Conservation (phyloP, 176 grass and related monocot species). For the Oryza australiensis region DNA sequence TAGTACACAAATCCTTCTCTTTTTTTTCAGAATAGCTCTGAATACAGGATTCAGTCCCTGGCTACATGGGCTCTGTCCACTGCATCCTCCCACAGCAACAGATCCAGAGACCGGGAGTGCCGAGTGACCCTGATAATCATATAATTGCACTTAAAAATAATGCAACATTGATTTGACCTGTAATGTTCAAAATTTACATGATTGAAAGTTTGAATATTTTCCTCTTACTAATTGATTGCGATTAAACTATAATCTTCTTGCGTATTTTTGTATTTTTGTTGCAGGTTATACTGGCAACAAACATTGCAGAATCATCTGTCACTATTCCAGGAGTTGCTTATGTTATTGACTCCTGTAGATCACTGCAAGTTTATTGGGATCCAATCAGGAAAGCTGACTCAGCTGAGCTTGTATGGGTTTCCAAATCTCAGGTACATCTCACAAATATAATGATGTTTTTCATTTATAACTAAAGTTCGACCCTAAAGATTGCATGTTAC, state of each 20-base stretch:
- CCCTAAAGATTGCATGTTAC: background rate
- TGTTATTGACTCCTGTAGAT: conserved; percentile 89
- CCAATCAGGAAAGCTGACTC: conserved; percentile 67
- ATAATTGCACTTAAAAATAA: conserved; percentile 13
- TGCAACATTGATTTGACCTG: background rate
- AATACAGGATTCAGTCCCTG: background rate
- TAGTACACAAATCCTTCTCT: background rate
- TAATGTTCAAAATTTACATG: background rate
- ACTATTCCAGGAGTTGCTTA: conserved; percentile 90
- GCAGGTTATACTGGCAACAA: conserved; percentile 94
- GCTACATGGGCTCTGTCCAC: background rate
- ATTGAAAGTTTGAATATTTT: background rate
- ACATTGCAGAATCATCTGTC: conserved; percentile 95
- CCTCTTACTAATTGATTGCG: conserved; percentile 9
- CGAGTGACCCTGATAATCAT: background rate
- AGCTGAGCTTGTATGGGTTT: conserved; percentile 79
- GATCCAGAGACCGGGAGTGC: background rate
- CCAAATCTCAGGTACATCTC: conserved; percentile 75
- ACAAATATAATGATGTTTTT: conserved; percentile 21
- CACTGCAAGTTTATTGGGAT: conserved; percentile 91
- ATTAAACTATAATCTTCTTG: background rate
- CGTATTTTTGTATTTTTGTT: conserved; percentile 23
- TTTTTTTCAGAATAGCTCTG: background rate
- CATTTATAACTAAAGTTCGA: conserved; percentile 23
- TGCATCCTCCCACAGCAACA: background rate